Percentiles rank a stretch among this genome's conserved stretches.
Conservation (phyloP, 2,329 filamentous ascomycete species). For the Elsinoe perseae region DNA sequence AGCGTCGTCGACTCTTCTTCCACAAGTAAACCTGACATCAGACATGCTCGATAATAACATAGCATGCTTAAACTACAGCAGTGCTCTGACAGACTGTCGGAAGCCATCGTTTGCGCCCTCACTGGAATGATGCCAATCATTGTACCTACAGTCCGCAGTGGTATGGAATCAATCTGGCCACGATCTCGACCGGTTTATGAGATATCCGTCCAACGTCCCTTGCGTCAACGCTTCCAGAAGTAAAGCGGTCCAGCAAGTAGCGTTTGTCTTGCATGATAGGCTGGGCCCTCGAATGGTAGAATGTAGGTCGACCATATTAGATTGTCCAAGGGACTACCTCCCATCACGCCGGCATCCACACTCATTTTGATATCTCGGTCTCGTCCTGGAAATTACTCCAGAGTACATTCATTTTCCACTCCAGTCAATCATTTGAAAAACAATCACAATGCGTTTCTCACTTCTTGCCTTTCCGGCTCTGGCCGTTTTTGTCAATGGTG, state of each 20-base stretch:
- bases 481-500: background rate
- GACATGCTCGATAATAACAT: no score
- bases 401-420: background rate
- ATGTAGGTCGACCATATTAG: no score
- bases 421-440: conserved; percentile 5
- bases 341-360: background rate
- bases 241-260: background rate
- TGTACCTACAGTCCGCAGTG: no score
- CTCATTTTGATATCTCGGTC: conserved; percentile 6
- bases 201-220: background rate
- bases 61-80: no score
- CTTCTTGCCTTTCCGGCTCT: conserved; percentile 11
- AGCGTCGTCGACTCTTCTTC: no score
- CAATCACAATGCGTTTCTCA: conserved; percentile 11
- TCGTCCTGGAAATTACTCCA: background rate
- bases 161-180: no score
- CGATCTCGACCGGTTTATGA: background rate
- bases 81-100: no score
- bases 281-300: no score
- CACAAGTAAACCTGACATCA: no score
- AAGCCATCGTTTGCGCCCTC: no score
- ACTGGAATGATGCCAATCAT: no score
- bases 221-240: conserved; percentile 9
- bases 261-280: background rate
- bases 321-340: no score